Base-by-base conservation (phyloP, 139 green algal genomes). In the Coccomyxa sp. region DNA sequence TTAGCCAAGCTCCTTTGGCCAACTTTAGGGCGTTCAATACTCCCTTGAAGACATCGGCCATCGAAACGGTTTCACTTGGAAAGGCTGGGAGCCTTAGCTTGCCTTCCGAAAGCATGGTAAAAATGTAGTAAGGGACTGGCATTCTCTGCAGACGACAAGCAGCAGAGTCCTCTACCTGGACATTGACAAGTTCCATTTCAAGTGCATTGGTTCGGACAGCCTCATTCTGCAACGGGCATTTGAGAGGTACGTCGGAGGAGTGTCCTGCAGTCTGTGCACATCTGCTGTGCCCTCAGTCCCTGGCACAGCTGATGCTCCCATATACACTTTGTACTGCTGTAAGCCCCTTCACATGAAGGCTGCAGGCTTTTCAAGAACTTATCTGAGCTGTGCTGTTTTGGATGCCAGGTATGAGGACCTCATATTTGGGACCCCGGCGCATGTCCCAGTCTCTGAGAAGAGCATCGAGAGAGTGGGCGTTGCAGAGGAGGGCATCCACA, bases 221-320 rank as follows among this genome's bases (percentile, higher is more conserved):
- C 41, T 68, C 55, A 76, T 87, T 8, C 55, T 87, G 35, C 37
- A 83, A 39, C 36, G 39, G 7, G 83, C 72, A 2, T 79, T 86
- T 41, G 39, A 75, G 2, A 79, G 80, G 83, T 81, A 38, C 27
- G 39, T 31, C 12, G 8, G 37, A 22, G 22, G 27, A 14, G 12
- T 70, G 0, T 36, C 0, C 64, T 37, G 31, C 31, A 36, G 22
- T 33, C 5, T 71, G 24, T 55, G 64, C 76, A 41, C 41, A 22
- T 9, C 44, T 22, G n/a, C n/a, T n/a, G n/a, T 40, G 31, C 7
- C 10, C 38, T 8, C 27, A 2, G 14, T 31, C 10, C 34, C 22
- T 31, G 3, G 16, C 4, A 27, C 14, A 31, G 12, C n/a, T n/a
- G n/a, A n/a, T n/a, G n/a, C n/a, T n/a, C n/a, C n/a, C 8, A 9